Conservation (phyloP, 2,329 filamentous ascomycete genomes). For the Seiridium unicorne region DNA sequence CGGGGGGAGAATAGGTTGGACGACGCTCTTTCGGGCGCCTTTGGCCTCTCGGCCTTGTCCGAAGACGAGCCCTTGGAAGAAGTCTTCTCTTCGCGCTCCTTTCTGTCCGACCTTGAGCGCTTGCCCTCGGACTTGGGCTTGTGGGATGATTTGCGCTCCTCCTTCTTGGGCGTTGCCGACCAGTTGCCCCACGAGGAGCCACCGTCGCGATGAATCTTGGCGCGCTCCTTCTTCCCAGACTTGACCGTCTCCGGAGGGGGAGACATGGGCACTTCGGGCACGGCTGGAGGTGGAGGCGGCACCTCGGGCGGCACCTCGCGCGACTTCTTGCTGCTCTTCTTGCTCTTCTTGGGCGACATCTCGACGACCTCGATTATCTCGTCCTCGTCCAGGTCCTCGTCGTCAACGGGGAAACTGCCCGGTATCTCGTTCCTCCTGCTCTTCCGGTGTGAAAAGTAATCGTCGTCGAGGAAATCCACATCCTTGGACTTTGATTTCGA, state of each 20-base stretch:
- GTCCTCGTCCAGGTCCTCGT: constrained; percentile 26
- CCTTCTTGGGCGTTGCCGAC: constrained; percentile 55
- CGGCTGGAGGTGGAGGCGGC: constrained; percentile 44
- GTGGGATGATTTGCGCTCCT: constrained; percentile 57
- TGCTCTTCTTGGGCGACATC: constrained; percentile 40
- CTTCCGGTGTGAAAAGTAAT: constrained; percentile 9
- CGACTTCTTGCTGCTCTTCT: constrained; percentile 31
- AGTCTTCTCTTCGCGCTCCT: constrained; percentile 61
- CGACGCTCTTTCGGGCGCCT: constrained; percentile 16
- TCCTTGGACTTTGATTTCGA: constrained; percentile 34
- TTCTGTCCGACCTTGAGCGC: constrained; percentile 43
- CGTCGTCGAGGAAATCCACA: constrained; percentile 25
- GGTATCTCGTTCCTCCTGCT: constrained; percentile 17
- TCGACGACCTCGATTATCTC: constrained; percentile 52
- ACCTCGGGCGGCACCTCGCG: constrained; percentile 25
- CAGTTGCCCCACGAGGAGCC: constrained; percentile 74
- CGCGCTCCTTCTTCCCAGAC: constrained; percentile 70
- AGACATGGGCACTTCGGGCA: constrained; percentile 46
- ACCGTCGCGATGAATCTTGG: constrained; percentile 71
- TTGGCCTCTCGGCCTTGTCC: constrained; percentile 60
- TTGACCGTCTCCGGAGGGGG: constrained; percentile 55
- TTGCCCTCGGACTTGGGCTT: constrained; percentile 67
- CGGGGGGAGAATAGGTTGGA: constrained; percentile 48
- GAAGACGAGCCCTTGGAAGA: constrained; percentile 70
- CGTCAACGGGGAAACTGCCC: constrained; percentile 28